Evolutionary conservation across 176 grass and related monocot species (phyloP), one percentile per base, ranked within the genome.

Genomic region (Elaeis guineensis): DNA sequence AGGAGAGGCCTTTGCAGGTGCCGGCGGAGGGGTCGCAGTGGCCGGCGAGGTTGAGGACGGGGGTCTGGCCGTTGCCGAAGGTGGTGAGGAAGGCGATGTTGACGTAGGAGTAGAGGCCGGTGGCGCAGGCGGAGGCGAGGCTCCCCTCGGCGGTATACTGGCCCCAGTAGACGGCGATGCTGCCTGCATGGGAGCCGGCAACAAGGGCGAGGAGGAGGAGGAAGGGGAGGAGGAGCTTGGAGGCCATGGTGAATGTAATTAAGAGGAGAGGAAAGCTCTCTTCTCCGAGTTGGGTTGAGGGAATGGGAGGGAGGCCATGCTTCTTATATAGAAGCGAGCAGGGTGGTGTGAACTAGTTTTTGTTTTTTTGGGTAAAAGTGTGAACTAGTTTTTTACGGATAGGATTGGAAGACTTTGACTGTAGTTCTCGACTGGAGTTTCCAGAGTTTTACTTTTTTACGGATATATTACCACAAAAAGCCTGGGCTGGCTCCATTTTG

Each of bases 111-210:
- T 94, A 94, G 15, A 66, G 23, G 23, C 80, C 80, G 52, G 80
- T 70, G 66, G 29, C 65, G 80, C 89, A 94, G 23, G 89, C 50
- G 32, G 61, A 61, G 52, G 75, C 81, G 18, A 94, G 81, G 78
- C 19, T 19, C 22, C 80, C 89, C 74, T 94, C 84, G 58, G 16
- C 0, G 20, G 63, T 70, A 71, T 89, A 64, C 71, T 94, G 89
- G 44, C 89, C 84, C 84, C 89, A 89, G 67, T 89, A 94, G 25
- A 94, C 80, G 3, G 78, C 80, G 35, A 94, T 94, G 56, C 69
- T 51, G 74, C 83, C 89, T 29, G 75, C 84, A 17, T 24, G 44
- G 44, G 70, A 59, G 35, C 15, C 55, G 66, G 70, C 71, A 1
- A 4, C 67, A 28, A 79, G 76, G 49, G 52, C 60, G 17, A 65